Evolutionary conservation across 192 early-diverging fungal species (phyloP), one percentile per base, ranked within the genome.

Genomic region (Coemansia sp.): DNA sequence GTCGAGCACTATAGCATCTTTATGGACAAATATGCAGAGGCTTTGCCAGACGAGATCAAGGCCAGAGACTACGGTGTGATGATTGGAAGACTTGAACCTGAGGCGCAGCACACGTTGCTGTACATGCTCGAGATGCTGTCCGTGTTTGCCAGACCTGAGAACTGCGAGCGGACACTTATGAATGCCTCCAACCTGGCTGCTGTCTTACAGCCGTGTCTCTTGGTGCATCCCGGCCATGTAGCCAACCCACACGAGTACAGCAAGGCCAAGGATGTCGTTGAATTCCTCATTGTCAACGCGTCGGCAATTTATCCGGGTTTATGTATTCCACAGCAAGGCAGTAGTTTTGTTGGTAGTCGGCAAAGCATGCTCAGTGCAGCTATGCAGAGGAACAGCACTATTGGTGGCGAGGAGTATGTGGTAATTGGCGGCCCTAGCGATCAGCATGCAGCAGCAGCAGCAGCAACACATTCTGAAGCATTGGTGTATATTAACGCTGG

Each of bases 241-340:
- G 80, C 85, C 57, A 75, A 82, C 3, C 88, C 87, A 40, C 83
- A 86, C 18, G 84, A 91, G 53, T 91, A 91, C 66, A 85, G 83
- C 43, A 83, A 83, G n/a, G 86, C 88, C 10, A 86, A 88, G 53
- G 72, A 82, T 19, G 88, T 91, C 19, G 62, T 91, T 4, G 88
- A 87, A 59, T 91, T 91, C 53, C 67, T 91, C 5, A 91, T 91
- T 34, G 67, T 61, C 37, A 57, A 82, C 34, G 76, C 71, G 19
- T 47, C 68, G 19, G 30, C 19, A 22, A 67, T 78, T 17, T 69
- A 69, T 25, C 49, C 59, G 21, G 21, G 38, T 21, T 38, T 18
- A 14, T 19, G 13, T 21, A 23, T 11, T 14, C 23, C 7, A 34
- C 54, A 43, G 38, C 18, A 17, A 18, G 40, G 18, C 34, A 22